Conservation (phyloP, 768 basidiomycete species). For the Collybiopsis luxurians region DNA sequence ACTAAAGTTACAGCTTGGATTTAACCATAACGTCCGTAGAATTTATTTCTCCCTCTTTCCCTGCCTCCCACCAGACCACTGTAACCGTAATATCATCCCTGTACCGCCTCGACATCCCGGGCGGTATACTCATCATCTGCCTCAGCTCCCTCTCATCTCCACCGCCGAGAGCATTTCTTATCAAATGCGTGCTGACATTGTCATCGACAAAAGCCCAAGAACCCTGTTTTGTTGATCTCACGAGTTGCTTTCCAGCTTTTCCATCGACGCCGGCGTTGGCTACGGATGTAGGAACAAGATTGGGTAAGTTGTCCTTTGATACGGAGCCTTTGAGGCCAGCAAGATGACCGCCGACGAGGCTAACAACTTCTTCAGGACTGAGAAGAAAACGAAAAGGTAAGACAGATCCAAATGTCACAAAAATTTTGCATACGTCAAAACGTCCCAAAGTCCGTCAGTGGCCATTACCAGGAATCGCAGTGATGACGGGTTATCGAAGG, state of each 20-base stretch:
- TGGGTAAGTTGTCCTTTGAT: slow-evolving; percentile 53
- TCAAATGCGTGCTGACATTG: slow-evolving; percentile 77
- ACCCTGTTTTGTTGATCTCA: slow-evolving; percentile 32
- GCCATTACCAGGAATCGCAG: slow-evolving; percentile 85
- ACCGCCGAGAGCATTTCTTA: slow-evolving; percentile 92
- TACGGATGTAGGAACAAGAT: slow-evolving; percentile 51
- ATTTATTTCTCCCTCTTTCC: slow-evolving; percentile 41
- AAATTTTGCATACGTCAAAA: slow-evolving; percentile 41
- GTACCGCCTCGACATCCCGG: slow-evolving; percentile 71
- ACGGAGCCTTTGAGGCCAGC: slow-evolving; percentile 65
- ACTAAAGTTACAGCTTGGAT: slow-evolving; percentile 46
- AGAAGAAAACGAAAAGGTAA: slow-evolving; percentile 9
- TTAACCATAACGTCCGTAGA: slow-evolving; percentile 29
- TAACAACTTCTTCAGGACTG: slow-evolving; percentile 83
- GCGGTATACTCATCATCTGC: slow-evolving; percentile 74
- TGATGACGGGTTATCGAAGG: slow-evolving; percentile 38
- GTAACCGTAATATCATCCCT: slow-evolving; percentile 87
- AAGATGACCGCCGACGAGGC: slow-evolving; percentile 81
- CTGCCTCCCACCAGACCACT: slow-evolving; percentile 82
- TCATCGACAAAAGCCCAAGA: slow-evolving; percentile 81
- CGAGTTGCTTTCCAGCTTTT: slow-evolving; percentile 62
- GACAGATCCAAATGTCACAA: background rate
- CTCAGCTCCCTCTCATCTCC: slow-evolving; percentile 59
- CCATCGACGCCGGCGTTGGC: slow-evolving; percentile 42
- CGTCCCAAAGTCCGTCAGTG: slow-evolving; percentile 83